Conservation (phyloP, 2,329 filamentous ascomycete genomes). For the Pestalotiopsis fici region DNA sequence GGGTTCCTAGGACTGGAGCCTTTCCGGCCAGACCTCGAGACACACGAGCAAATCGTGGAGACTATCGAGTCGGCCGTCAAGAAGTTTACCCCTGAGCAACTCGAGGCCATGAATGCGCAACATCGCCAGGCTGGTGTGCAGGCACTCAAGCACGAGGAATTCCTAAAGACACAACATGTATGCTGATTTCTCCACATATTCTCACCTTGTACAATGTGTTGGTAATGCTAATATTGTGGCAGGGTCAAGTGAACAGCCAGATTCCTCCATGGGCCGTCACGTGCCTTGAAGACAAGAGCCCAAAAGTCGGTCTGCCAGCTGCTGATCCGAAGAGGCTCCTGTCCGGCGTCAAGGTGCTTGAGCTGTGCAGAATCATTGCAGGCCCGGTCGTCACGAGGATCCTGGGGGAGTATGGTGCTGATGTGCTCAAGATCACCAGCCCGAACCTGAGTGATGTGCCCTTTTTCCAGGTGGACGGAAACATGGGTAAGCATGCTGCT, state of each 20-base stretch:
- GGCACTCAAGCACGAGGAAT: slow-evolving; percentile 60
- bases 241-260: slow-evolving; percentile 30
- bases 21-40: slow-evolving; percentile 59
- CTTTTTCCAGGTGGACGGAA: slow-evolving; percentile 72
- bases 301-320: slow-evolving; percentile 41
- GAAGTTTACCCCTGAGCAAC: slow-evolving; percentile 52
- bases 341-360: slow-evolving; percentile 70
- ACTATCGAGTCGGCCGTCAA: slow-evolving; percentile 61
- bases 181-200: background rate
- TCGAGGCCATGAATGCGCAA: slow-evolving; percentile 59
- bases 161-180: slow-evolving; percentile 55
- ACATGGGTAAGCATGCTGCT: slow-evolving; percentile 68
- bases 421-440: slow-evolving; percentile 72
- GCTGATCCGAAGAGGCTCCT: slow-evolving; percentile 25
- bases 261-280: slow-evolving; percentile 51
- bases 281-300: slow-evolving; percentile 49
- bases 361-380: slow-evolving; percentile 75
- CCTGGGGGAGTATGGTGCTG: slow-evolving; percentile 72
- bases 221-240: slow-evolving; percentile 21
- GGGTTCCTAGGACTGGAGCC: slow-evolving; percentile 70
- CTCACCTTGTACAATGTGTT: background rate
- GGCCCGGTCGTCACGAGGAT: slow-evolving; percentile 72
- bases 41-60: slow-evolving; percentile 58
- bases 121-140: slow-evolving; percentile 61
- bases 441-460: slow-evolving; percentile 67